Evolutionary conservation across 768 basidiomycete species (phyloP).

Genomic region (Termitomyces sp.): DNA sequence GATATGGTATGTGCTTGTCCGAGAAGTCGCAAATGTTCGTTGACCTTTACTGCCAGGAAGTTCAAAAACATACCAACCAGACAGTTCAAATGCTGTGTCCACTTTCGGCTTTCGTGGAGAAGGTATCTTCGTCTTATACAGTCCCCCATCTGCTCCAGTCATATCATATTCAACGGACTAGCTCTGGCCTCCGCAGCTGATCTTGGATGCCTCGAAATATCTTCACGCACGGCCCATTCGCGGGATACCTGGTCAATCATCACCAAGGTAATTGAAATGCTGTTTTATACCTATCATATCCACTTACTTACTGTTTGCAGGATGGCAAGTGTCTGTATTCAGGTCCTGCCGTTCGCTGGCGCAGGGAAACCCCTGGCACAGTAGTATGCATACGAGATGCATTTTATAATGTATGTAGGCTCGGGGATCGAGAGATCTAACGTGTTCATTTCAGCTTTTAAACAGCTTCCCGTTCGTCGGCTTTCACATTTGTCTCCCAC

Average conservation of each 20-base stretch:
- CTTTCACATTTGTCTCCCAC: conserved; percentile 60
- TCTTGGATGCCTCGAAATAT: conserved; percentile 78
- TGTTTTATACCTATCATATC: not conserved
- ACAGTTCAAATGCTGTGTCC: conserved; percentile 47
- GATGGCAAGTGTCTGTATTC: conserved; percentile 64
- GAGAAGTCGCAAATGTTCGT: not conserved
- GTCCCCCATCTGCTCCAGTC: not conserved
- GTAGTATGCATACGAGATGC: conserved; percentile 83
- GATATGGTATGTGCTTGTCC: conserved; percentile 60
- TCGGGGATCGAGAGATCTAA: not conserved
- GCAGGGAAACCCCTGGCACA: conserved; percentile 73
- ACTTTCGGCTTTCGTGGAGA: conserved; percentile 94
- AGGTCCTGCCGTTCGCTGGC: conserved; percentile 76
- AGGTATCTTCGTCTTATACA: conserved; percentile 46
- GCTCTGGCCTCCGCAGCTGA: conserved; percentile 85
- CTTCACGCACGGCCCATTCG: conserved; percentile 66
- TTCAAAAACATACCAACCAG: conserved; percentile 63
- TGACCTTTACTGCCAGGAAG: conserved; percentile 47
- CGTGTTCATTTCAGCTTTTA: not conserved
- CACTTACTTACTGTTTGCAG: conserved; percentile 33
- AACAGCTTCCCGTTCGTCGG: conserved; percentile 79
- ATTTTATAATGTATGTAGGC: conserved; percentile 74
- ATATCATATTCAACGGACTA: conserved; percentile 25
- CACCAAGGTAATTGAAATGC: conserved; percentile 53
- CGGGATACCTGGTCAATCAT: conserved; percentile 75